Conservation (phyloP, 495 filamentous ascomycete genomes). For the Penicillium salamii region DNA sequence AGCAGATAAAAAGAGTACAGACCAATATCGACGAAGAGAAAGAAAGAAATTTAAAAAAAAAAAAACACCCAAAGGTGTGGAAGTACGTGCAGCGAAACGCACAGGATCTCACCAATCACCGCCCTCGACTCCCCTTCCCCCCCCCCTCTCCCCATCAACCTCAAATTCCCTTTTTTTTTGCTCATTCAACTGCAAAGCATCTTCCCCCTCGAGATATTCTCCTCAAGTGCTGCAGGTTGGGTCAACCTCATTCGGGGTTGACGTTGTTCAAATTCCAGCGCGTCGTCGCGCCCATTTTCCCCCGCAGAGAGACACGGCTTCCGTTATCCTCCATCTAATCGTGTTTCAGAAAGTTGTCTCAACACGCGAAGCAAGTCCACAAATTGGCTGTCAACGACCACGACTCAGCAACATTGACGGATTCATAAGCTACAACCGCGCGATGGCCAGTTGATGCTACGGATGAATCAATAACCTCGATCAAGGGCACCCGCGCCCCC, state of each 20-base stretch:
- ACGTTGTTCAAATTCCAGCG: slow-evolving; percentile 36
- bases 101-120: slow-evolving; percentile 20
- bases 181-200: neutral
- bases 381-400: neutral
- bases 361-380: neutral
- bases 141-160: slow-evolving; percentile 10
- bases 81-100: slow-evolving; percentile 5
- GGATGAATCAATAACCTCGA: slow-evolving; percentile 45
- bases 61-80: neutral
- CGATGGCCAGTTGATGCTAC: slow-evolving; percentile 45
- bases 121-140: slow-evolving; percentile 12
- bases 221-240: neutral
- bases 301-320: slow-evolving; percentile 38
- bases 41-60: neutral
- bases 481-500: slow-evolving; percentile 47
- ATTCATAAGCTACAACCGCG: slow-evolving; percentile 16
- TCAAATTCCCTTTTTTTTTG: slow-evolving; percentile 10
- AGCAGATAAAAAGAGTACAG: neutral
- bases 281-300: slow-evolving; percentile 37
- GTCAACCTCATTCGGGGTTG: slow-evolving; percentile 30
- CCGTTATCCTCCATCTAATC: slow-evolving; percentile 24
- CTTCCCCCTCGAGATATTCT: too few species aligned
- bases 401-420: slow-evolving; percentile 8
- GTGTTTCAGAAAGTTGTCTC: slow-evolving; percentile 12
- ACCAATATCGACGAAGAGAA: neutral